These are phyloP conservation scores for Lignosus rhinocerotis DNA, from an alignment of 1,284 basidiomycete species.

Conservation along the genomic window DNA sequence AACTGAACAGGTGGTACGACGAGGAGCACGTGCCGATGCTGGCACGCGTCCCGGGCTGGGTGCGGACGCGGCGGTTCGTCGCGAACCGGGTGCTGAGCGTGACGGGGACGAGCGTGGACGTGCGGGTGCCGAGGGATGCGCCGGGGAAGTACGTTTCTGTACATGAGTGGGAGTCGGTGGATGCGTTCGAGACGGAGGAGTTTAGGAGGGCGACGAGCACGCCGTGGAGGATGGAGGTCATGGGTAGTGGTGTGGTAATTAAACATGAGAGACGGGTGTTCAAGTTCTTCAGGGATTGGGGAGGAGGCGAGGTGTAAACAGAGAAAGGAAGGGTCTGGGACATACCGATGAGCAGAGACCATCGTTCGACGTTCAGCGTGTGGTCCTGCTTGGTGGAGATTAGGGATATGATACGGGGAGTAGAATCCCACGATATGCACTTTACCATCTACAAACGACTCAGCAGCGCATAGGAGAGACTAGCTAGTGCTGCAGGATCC, in stretches of 20 bases:
- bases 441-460: too few species aligned
- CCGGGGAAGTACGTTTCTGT: conserved; percentile 32
- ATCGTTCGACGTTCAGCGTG: too few species aligned
- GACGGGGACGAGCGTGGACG: not conserved
- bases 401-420: too few species aligned
- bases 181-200: conserved; percentile 27
- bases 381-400: too few species aligned
- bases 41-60: conserved; percentile 36
- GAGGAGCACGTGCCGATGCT: conserved; percentile 39
- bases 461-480: too few species aligned
- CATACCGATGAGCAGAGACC: too few species aligned
- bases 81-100: conserved; percentile 25
- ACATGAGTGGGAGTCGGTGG: conserved; percentile 33
- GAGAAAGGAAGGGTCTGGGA: too few species aligned
- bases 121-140: not conserved
- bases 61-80: conserved; percentile 35
- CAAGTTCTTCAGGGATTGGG: not conserved
- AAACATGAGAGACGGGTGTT: conserved; percentile 4
- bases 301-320: too few species aligned
- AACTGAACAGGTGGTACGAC: conserved; percentile 42
- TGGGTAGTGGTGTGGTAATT: conserved; percentile 8
- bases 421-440: too few species aligned
- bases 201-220: conserved; percentile 31
- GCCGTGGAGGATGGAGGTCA: conserved; percentile 32
- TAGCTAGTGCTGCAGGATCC: too few species aligned